Evolutionary conservation across 2,329 filamentous ascomycete genomes (phyloP).

Genomic region (Corinectria fuckeliana): DNA sequence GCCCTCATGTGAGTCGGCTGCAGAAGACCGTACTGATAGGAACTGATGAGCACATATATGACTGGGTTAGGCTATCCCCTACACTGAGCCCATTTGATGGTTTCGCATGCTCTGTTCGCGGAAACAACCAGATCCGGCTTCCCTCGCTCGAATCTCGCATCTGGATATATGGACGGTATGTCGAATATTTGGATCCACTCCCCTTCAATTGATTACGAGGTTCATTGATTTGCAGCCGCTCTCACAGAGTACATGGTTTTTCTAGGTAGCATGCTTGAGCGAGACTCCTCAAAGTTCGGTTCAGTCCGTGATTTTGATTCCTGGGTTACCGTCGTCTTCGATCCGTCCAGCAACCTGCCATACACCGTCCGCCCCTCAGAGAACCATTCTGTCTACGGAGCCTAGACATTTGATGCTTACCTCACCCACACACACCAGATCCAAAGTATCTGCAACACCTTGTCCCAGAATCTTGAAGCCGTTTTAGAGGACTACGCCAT

Average conservation of each 20-base stretch:
- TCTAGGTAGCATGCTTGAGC: slow-evolving; percentile 17
- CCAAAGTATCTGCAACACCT: slow-evolving; percentile 19
- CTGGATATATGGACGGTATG: slow-evolving; percentile 20
- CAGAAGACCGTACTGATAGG: fast-evolving
- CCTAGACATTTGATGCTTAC: slow-evolving; percentile 8
- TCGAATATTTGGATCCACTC: fast-evolving
- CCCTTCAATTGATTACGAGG: fast-evolving
- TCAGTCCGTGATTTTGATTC: neutral
- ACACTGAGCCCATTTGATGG: slow-evolving; percentile 5
- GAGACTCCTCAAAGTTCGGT: slow-evolving; percentile 5
- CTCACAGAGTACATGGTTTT: slow-evolving; percentile 1
- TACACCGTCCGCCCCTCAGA: slow-evolving; percentile 19
- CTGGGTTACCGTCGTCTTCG: slow-evolving; percentile 5
- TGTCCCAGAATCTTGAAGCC: neutral
- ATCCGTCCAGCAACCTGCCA: slow-evolving; percentile 5
- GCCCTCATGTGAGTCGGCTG: neutral
- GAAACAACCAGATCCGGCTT: slow-evolving; percentile 24
- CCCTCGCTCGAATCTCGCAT: neutral
- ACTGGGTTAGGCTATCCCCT: slow-evolving; percentile 22
- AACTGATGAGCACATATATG: neutral
- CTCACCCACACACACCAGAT: slow-evolving; percentile 17
- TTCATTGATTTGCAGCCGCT: neutral
- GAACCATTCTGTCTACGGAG: slow-evolving; percentile 12
- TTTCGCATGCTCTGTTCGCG: slow-evolving; percentile 18
- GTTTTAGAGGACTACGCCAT: slow-evolving; percentile 21